Percentiles rank a stretch among this genome's conserved stretches.
These are phyloP conservation scores for Zygnema circumcarinatum DNA, from an alignment of 139 green algal species.

Conservation along the genomic window DNA sequence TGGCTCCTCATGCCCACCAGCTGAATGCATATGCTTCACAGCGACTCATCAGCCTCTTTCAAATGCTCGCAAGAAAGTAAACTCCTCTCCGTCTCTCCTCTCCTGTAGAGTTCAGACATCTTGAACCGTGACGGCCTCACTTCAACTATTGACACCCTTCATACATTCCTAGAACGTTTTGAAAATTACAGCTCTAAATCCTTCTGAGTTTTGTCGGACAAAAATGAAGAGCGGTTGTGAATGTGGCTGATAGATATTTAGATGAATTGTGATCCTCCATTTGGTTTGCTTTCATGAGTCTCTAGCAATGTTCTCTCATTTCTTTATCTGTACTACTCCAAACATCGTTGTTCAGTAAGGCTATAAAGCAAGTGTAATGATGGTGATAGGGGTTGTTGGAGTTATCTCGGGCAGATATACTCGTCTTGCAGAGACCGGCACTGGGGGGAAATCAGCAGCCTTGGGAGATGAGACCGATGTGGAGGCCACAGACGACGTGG, in stretches of 20 bases:
- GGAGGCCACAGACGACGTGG: not conserved
- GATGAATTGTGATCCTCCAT: too few relatives aligned
- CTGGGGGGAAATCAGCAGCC: too few relatives aligned
- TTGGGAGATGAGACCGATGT: not conserved
- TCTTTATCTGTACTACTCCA: too few relatives aligned
- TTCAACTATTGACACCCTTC: not conserved
- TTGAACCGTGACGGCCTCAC: too few relatives aligned
- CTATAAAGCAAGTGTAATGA: too few relatives aligned
- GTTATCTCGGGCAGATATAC: too few relatives aligned
- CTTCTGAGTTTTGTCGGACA: not conserved
- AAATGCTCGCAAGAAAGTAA: constrained; percentile 62
- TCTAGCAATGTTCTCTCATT: too few relatives aligned
- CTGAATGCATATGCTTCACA: constrained; percentile 80
- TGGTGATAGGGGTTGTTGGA: too few relatives aligned
- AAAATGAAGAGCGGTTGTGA: too few relatives aligned
- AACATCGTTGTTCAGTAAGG: too few relatives aligned
- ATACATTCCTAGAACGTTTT: not conserved
- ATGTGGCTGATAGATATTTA: too few relatives aligned
- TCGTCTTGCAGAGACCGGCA: not conserved
- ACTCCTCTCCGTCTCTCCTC: not conserved
- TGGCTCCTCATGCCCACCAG: constrained; percentile 75
- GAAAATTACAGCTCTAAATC: not conserved
- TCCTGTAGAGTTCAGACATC: not conserved
- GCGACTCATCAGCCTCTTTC: constrained; percentile 76
- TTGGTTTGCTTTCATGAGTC: too few relatives aligned